A percentile compares a stretch with the other conserved stretches of the same genome.
Conservation (phyloP, 768 basidiomycete genomes). For the Suillus bovinus region DNA sequence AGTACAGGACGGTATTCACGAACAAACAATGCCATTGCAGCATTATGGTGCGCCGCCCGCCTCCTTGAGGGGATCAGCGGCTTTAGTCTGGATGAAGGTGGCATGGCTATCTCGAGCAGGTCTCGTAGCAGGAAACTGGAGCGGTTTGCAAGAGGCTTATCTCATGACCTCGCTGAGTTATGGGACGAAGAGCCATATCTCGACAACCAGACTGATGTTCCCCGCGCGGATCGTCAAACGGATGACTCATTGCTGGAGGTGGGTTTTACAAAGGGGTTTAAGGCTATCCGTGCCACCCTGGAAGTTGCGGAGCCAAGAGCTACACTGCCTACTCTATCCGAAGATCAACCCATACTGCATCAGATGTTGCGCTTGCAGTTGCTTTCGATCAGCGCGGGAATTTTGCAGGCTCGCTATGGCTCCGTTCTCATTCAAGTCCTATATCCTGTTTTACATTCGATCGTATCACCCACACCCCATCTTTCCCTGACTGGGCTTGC, state of each 20-base stretch:
- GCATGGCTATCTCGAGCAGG: conserved; percentile 18
- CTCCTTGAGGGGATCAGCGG: conserved; percentile 72
- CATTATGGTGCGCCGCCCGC: conserved; percentile 82
- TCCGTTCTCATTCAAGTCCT: conserved; percentile 74
- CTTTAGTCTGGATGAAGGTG: conserved; percentile 40
- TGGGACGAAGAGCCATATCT: conserved; percentile 56
- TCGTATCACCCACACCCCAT: conserved; percentile 70
- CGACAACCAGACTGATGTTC: conserved; percentile 24
- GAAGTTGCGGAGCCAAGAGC: conserved; percentile 42
- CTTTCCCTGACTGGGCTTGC: conserved; percentile 77
- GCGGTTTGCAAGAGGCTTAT: conserved; percentile 63
- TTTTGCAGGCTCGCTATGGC: conserved; percentile 71
- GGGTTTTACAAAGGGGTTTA: conserved; percentile 67
- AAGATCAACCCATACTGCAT: conserved; percentile 65
- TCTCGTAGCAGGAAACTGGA: conserved; percentile 52
- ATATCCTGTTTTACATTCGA: conserved; percentile 85
- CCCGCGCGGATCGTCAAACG: conserved; percentile 14
- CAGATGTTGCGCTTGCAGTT: conserved; percentile 70
- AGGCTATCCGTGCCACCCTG: conserved; percentile 59
- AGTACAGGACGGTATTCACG: conserved; percentile 48
- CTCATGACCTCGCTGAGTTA: conserved; percentile 63
- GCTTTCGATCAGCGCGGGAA: conserved; percentile 67
- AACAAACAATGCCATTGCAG: conserved; percentile 55
- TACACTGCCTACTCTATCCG: conserved; percentile 26
- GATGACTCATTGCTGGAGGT: conserved; percentile 46